A percentile compares a stretch with the other conserved stretches of the same genome.
Conservation (phyloP, 2,329 filamentous ascomycete genomes). For the Neonectria faginata region DNA sequence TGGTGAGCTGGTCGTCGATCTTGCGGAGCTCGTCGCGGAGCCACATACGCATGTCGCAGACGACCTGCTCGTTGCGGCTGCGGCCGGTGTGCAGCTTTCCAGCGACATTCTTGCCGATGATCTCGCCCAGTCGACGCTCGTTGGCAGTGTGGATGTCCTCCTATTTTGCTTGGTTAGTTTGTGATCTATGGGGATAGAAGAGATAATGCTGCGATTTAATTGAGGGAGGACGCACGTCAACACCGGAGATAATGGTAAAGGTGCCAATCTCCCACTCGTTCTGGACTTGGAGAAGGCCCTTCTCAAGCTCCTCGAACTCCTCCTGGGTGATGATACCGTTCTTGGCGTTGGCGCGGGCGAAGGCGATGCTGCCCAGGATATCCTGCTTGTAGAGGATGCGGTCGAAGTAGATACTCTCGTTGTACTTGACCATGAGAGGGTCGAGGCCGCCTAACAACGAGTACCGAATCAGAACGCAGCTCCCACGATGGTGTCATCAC, state of each 20-base stretch:
- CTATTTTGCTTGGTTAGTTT: conserved; percentile 1
- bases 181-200: not conserved
- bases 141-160: conserved; percentile 64
- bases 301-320: conserved; percentile 81
- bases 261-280: conserved; percentile 64
- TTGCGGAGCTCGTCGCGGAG: conserved; percentile 41
- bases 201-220: conserved; percentile 48
- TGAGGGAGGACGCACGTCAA: conserved; percentile 54
- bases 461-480: conserved; percentile 11
- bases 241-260: conserved; percentile 64
- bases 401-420: conserved; percentile 84
- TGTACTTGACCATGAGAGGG: conserved; percentile 88
- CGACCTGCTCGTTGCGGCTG: conserved; percentile 79
- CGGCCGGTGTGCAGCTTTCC: conserved; percentile 79
- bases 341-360: conserved; percentile 82
- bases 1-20: conserved; percentile 42
- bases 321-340: conserved; percentile 77
- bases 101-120: conserved; percentile 76
- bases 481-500: not conserved
- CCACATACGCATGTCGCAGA: conserved; percentile 80
- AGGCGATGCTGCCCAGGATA: conserved; percentile 83
- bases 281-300: conserved; percentile 71
- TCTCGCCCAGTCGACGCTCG: conserved; percentile 69
- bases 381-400: conserved; percentile 82
- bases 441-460: conserved; percentile 75